A percentile compares a stretch with the other conserved stretches of the same genome.
Conservation (phyloP, 2,329 filamentous ascomycete genomes). For the Podosphaera leucotricha region DNA sequence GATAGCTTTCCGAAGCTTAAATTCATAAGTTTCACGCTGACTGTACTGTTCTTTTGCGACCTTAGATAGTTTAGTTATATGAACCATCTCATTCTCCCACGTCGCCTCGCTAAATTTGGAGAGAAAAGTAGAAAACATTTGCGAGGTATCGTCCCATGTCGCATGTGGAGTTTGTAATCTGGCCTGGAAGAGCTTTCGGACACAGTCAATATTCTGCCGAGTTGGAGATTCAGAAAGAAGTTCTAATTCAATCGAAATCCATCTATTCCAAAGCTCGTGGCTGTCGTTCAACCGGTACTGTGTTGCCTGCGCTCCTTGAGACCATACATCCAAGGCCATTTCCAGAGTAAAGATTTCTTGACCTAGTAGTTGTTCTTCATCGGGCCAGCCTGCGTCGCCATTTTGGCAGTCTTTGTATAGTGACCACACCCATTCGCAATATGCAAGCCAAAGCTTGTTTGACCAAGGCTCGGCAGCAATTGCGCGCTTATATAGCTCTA, state of each 20-base stretch:
- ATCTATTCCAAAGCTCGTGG: slow-evolving; percentile 57
- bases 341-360: slow-evolving; percentile 50
- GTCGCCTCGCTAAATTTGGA: slow-evolving; percentile 43
- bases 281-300: slow-evolving; percentile 56
- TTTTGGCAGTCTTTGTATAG: slow-evolving; percentile 42
- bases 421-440: slow-evolving; percentile 55
- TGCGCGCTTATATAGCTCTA: slow-evolving; percentile 51
- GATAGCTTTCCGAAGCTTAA: slow-evolving; percentile 34
- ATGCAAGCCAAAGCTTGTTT: slow-evolving; percentile 49
- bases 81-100: slow-evolving; percentile 54
- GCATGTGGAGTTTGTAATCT: slow-evolving; percentile 50
- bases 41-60: slow-evolving; percentile 39
- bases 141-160: slow-evolving; percentile 51
- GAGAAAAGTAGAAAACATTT: slow-evolving; percentile 51
- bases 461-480: slow-evolving; percentile 50
- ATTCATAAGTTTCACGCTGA: slow-evolving; percentile 43
- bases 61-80: slow-evolving; percentile 37
- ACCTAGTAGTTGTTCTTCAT: slow-evolving; percentile 45
- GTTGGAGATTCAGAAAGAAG: slow-evolving; percentile 34
- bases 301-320: slow-evolving; percentile 46
- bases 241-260: slow-evolving; percentile 47
- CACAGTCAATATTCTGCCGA: slow-evolving; percentile 33
- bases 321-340: slow-evolving; percentile 42
- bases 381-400: slow-evolving; percentile 30
- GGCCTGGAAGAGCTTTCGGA: slow-evolving; percentile 45